phyloP scores from a whole-genome alignment of 768 basidiomycete genomes.

The Tylopilus vinaceipallidus region DNA sequence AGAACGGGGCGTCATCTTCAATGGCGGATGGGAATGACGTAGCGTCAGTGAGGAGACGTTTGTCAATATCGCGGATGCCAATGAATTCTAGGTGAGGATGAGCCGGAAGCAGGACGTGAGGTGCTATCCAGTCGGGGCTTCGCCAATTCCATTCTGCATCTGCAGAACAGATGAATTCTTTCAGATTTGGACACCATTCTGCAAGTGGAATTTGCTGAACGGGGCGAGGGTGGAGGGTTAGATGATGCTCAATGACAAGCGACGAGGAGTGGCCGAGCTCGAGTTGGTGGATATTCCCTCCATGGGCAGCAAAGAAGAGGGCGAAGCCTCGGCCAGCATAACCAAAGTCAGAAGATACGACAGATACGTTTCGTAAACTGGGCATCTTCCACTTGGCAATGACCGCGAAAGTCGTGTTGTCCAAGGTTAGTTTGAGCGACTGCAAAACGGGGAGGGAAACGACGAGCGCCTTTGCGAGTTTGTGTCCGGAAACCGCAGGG shows the following conservation, averaged over 20 bases:
- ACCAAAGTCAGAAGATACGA: slow-evolving; percentile 68
- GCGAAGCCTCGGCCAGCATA: slow-evolving; percentile 67
- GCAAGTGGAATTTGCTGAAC: slow-evolving; percentile 48
- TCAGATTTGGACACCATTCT: slow-evolving; percentile 68
- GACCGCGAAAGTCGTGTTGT: slow-evolving; percentile 67
- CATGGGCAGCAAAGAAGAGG: slow-evolving; percentile 65
- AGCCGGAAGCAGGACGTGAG: slow-evolving; percentile 65
- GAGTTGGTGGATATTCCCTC: slow-evolving; percentile 56
- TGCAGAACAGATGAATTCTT: slow-evolving; percentile 69
- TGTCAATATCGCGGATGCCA: slow-evolving; percentile 70
- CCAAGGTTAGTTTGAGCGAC: slow-evolving; percentile 67
- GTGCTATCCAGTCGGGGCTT: slow-evolving; percentile 77
- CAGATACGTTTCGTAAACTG: slow-evolving; percentile 56
- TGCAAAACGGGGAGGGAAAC: slow-evolving; percentile 59
- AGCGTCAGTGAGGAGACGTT: slow-evolving; percentile 50
- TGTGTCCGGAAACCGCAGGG: slow-evolving; percentile 38
- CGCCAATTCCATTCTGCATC: slow-evolving; percentile 84
- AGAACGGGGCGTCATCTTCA: slow-evolving; percentile 51
- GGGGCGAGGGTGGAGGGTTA: slow-evolving; percentile 44
- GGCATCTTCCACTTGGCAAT: slow-evolving; percentile 71
- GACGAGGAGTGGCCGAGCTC: slow-evolving; percentile 73
- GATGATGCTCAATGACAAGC: slow-evolving; percentile 64
- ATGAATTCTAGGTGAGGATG: slow-evolving; percentile 64
- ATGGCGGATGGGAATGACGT: slow-evolving; percentile 32
- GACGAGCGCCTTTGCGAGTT: slow-evolving; percentile 18